Percentiles rank a stretch among this genome's conserved stretches.
Conservation (phyloP, 805 yeast genomes). For the Ogataea glucozyma region DNA sequence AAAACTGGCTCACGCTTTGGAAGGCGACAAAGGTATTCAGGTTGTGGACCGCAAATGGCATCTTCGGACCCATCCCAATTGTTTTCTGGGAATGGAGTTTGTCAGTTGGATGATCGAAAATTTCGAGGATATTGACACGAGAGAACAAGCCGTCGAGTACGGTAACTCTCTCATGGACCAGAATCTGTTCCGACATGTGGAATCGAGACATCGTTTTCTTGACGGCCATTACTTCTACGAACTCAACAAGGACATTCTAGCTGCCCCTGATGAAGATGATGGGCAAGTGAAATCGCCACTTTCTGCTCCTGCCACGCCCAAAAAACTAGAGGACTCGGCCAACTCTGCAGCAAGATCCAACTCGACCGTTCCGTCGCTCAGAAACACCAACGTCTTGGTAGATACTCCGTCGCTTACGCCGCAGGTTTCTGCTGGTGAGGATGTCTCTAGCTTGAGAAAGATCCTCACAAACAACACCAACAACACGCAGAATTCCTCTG, state of each 20-base stretch:
- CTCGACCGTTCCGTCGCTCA: conserved; percentile 18
- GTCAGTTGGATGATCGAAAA: conserved; percentile 83
- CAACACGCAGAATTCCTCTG: conserved; percentile 1
- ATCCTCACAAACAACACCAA: conserved; percentile 4
- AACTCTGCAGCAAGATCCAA: conserved; percentile 13
- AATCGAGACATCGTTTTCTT: conserved; percentile 75
- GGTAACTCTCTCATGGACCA: conserved; percentile 77
- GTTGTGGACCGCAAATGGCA: conserved; percentile 90
- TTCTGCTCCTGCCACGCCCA: conserved; percentile 17
- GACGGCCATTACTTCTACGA: conserved; percentile 94
- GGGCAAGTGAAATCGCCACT: conserved; percentile 11
- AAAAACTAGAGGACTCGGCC: conserved; percentile 14
- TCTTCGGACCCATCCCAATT: conserved; percentile 70
- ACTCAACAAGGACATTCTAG: conserved; percentile 55
- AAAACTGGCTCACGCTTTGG: conserved; percentile 65
- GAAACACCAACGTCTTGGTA: neutral
- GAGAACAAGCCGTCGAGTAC: conserved; percentile 80
- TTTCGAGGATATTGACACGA: conserved; percentile 73
- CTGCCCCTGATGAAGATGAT: conserved; percentile 27
- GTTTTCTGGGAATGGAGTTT: conserved; percentile 83
- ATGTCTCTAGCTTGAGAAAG: conserved; percentile 8
- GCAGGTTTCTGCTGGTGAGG: conserved; percentile 15
- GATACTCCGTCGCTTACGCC: conserved; percentile 16
- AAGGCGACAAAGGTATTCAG: conserved; percentile 61
- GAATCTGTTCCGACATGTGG: conserved; percentile 79